Conservation (phyloP, 192 early-diverging fungal species). For the Coemansia aciculifera region DNA sequence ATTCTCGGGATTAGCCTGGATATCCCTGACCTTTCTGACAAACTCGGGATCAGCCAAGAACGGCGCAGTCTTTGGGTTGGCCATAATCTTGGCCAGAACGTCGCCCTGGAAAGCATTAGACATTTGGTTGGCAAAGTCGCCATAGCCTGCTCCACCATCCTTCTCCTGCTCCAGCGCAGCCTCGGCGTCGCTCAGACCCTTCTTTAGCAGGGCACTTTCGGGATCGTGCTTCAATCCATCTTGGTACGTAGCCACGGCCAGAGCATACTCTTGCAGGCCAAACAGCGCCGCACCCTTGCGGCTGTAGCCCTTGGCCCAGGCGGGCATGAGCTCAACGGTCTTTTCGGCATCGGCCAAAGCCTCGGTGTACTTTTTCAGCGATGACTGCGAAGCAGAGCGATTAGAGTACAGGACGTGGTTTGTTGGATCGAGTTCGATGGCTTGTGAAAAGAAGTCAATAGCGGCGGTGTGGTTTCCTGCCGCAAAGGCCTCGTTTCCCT, state of each 20-base stretch:
- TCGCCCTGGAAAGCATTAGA: slow-evolving; percentile 68
- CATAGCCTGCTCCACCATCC: slow-evolving; percentile 15
- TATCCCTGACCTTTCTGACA: slow-evolving; percentile 69
- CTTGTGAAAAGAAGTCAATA: slow-evolving; percentile 76
- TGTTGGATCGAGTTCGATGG: slow-evolving; percentile 78
- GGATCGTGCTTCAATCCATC: slow-evolving; percentile 80
- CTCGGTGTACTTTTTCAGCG: slow-evolving; percentile 72
- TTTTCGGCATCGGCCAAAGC: slow-evolving; percentile 85
- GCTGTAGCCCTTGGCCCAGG: slow-evolving; percentile 91
- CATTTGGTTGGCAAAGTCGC: slow-evolving; percentile 37
- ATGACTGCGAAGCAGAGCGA: slow-evolving; percentile 83
- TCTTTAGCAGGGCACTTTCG: slow-evolving; percentile 70
- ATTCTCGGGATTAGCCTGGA: slow-evolving; percentile 71
- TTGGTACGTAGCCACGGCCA: slow-evolving; percentile 78
- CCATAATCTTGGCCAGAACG: slow-evolving; percentile 73
- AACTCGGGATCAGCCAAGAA: slow-evolving; percentile 78
- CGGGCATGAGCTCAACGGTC: slow-evolving; percentile 76
- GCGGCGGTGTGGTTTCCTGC: slow-evolving; percentile 75
- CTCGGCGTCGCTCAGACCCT: slow-evolving; percentile 76
- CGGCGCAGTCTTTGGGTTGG: slow-evolving; percentile 75
- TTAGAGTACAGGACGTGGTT: slow-evolving; percentile 96
- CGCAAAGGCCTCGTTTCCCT: slow-evolving; percentile 85
- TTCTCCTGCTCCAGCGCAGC: slow-evolving; percentile 55
- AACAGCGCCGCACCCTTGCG: slow-evolving; percentile 87
- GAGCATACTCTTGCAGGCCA: slow-evolving; percentile 66